Evolutionary conservation across 371 early-diverging fungal species (phyloP).

Genomic region (Circinella minor): DNA sequence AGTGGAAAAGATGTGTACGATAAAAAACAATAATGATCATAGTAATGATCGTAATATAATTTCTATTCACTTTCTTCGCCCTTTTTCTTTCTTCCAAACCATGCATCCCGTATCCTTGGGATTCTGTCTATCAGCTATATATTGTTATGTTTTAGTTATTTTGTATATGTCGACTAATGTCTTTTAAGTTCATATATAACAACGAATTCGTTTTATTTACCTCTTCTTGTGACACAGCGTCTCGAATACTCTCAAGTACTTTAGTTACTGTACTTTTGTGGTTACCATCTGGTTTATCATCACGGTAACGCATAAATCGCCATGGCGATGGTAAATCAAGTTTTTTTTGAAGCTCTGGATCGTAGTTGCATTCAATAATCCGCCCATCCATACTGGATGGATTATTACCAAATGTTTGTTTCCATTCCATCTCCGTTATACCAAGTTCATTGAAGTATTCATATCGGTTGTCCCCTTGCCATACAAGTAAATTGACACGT

Average conservation of each 20-base stretch:
- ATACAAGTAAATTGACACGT: constrained; percentile 56
- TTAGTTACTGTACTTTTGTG: constrained; percentile 71
- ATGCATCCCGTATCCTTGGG: constrained; percentile 18
- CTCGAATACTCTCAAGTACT: constrained; percentile 77
- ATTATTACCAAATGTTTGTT: constrained; percentile 28
- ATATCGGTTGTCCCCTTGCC: constrained; percentile 65
- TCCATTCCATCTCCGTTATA: constrained; percentile 67
- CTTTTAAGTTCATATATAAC: background rate
- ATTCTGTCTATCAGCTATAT: constrained; percentile 21
- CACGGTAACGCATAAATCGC: constrained; percentile 86
- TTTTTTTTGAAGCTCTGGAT: constrained; percentile 52
- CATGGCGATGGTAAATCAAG: constrained; percentile 59
- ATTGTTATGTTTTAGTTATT: background rate
- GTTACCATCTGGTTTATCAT: constrained; percentile 88
- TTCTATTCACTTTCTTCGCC: background rate
- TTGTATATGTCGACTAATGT: too few species aligned
- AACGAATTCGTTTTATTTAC: constrained; percentile 31
- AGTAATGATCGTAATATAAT: background rate
- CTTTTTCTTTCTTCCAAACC: constrained; percentile 7
- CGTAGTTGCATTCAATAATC: constrained; percentile 73
- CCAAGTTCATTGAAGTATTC: constrained; percentile 59
- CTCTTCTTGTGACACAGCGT: constrained; percentile 75
- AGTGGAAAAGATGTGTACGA: background rate
- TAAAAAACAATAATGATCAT: background rate
- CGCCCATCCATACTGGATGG: constrained; percentile 56